Evolutionary conservation across 2,329 filamentous ascomycete genomes (phyloP), one percentile per base, ranked within the genome.

Genomic region (Cytospora leucostoma): DNA sequence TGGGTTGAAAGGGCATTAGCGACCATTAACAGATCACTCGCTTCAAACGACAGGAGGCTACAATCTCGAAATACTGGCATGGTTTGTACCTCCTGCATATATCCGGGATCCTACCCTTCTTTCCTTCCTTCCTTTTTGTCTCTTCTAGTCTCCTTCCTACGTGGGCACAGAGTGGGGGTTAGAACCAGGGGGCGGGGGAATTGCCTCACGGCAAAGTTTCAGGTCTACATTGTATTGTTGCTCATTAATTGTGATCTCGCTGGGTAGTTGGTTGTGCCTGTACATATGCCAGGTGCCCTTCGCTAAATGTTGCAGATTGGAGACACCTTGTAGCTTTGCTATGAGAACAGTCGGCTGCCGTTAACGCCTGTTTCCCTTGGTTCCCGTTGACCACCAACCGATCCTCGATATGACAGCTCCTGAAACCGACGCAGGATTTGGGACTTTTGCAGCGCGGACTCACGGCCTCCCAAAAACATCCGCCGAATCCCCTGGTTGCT

Each of bases 161-260:
- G 47, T 27, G 27, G 35, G 47, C 55, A 53, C 56, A 59, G 55
- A 50, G 53, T 49, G 21, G 61, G 49, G 49, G 37, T 12, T 40
- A 47, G 44, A 70, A 70, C 75, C 76, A 74, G 76, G 12, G n/a
- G 8, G n/a, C 44, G 10, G 8, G 44, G 38, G 73, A 71, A 71
- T 72, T 67, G 75, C 75, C 75, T 76, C 75, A 73, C 75, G 75
- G 75, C 75, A 74, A 34, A 37, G 35, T 57, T 34, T 54, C 51
- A 62, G 59, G 60, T 55, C 38, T 56, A 44, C 55, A 58, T 27
- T 37, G 13, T 54, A 37, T 13, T 56, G 32, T 56, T 21, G 7
- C 12, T 44, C 34, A 17, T 53, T 34, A n/a, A 61, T 35, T 35
- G 40, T 51, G 38, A 40, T 34, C 47, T 50, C 40, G 40, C 15